phyloP scores from a whole-genome alignment of 345 rosid genomes.

The Clausena lansium region DNA sequence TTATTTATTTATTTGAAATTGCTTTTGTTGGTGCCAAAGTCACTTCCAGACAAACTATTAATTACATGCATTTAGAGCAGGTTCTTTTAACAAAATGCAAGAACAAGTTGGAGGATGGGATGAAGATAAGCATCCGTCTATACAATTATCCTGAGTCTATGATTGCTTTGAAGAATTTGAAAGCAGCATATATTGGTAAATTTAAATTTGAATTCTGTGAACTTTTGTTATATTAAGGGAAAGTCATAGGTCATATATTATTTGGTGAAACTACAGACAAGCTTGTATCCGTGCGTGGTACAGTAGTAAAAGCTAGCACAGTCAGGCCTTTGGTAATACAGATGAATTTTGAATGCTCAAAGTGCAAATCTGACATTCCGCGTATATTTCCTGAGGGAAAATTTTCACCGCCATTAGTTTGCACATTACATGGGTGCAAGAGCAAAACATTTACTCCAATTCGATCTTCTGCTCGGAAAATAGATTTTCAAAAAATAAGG shows the following conservation, averaged over 20 bases:
- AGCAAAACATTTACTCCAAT: constrained; percentile 69
- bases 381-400: constrained; percentile 84
- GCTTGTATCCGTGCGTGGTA: constrained; percentile 88
- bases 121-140: constrained; percentile 71
- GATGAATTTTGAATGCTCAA: constrained; percentile 72
- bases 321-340: constrained; percentile 81
- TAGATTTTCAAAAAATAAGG: constrained; percentile 97
- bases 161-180: constrained; percentile 79
- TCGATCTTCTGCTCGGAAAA: constrained; percentile 69
- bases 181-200: constrained; percentile 94
- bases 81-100: constrained; percentile 39
- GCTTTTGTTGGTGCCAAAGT: not conserved
- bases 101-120: constrained; percentile 39
- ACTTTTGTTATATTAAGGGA: constrained; percentile 3
- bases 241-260: not conserved
- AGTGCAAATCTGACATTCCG: constrained; percentile 62
- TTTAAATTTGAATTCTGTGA: not conserved
- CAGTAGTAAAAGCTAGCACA: constrained; percentile 83
- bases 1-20: not conserved
- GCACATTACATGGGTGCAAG: constrained; percentile 83
- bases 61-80: constrained; percentile 28
- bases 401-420: constrained; percentile 73
- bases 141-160: constrained; percentile 77
- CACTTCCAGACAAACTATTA: not conserved
- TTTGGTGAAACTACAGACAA: constrained; percentile 56